These are phyloP conservation scores for Crithidia acanthocephali DNA, from an alignment of 208 protist species.

Conservation along the genomic window DNA sequence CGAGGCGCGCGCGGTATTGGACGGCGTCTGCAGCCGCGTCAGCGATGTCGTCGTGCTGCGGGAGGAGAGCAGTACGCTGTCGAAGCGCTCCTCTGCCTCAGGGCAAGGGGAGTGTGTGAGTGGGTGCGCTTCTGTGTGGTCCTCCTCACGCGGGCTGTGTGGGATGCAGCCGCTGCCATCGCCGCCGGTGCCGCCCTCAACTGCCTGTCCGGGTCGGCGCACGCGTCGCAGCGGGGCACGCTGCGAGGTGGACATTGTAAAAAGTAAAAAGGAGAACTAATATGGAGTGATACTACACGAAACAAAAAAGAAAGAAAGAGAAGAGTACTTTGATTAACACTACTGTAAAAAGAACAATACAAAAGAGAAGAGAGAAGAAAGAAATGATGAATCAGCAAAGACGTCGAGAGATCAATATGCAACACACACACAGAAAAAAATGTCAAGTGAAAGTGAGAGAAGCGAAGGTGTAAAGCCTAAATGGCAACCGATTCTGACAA, in stretches of 20 bases:
- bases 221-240: not conserved
- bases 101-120: not conserved
- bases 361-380: no score
- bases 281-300: not conserved
- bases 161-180: not conserved
- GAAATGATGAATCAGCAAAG: not conserved
- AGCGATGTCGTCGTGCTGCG: conserved; percentile 14
- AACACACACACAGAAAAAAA: conserved; percentile 9
- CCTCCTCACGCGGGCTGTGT: not conserved
- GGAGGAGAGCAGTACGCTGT: conserved; percentile 17
- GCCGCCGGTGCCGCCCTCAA: no score
- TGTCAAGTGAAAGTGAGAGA: not conserved
- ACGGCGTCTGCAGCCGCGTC: conserved; percentile 5
- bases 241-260: conserved; percentile 16
- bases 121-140: not conserved
- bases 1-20: not conserved
- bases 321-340: not conserved
- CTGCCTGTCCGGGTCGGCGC: not conserved
- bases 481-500: no score
- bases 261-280: not conserved
- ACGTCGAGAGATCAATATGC: not conserved
- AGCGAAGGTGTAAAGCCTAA: no score
- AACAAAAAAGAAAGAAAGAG: not conserved
- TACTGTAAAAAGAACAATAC: no score
- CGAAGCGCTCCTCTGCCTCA: conserved; percentile 1